phyloP scores from a whole-genome alignment of 2,329 filamentous ascomycete species.

The Pestalotiopsis sp. region DNA sequence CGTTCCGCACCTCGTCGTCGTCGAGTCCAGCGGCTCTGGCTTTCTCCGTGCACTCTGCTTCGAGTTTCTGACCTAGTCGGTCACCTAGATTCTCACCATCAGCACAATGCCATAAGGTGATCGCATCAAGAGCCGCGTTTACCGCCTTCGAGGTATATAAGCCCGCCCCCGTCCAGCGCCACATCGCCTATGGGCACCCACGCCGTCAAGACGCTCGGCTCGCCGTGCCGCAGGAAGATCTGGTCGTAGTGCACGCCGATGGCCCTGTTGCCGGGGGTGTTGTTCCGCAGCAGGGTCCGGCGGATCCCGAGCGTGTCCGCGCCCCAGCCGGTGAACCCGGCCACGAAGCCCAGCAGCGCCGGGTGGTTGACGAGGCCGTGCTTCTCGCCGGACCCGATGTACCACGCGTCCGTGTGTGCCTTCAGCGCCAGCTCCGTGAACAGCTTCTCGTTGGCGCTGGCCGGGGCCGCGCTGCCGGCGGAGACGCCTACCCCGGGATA shows the following conservation, averaged over 20 bases:
- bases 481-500: background rate
- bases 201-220: background rate
- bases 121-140: background rate
- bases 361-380: background rate
- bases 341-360: background rate
- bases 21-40: background rate
- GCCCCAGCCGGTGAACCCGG: background rate
- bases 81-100: background rate
- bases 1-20: background rate
- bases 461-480: background rate
- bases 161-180: background rate
- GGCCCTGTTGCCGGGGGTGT: background rate
- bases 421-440: background rate
- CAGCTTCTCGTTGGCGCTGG: background rate
- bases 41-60: background rate
- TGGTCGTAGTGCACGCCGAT: background rate
- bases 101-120: background rate
- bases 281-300: background rate
- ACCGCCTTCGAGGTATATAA: background rate
- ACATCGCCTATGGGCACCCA: background rate
- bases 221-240: background rate
- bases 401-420: background rate
- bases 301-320: background rate
- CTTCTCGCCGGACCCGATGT: background rate
- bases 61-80: background rate